These are phyloP conservation scores for Dichotomocladium elegans DNA, from an alignment of 371 early-diverging fungal genomes.

Conservation along the genomic window DNA sequence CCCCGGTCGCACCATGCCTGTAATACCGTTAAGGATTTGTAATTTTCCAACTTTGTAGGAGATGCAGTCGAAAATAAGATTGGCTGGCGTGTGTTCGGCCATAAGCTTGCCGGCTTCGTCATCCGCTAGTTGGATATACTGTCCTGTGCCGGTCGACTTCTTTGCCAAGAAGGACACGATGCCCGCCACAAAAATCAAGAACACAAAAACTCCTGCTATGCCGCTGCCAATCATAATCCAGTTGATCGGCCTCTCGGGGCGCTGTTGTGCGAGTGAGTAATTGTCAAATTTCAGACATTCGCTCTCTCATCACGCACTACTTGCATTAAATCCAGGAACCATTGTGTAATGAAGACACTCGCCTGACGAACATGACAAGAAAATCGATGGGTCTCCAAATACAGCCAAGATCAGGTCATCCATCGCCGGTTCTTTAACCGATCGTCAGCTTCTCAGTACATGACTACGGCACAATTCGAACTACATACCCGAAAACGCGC, in stretches of 20 bases:
- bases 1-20: conserved; percentile 77
- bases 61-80: conserved; percentile 64
- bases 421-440: conserved; percentile 58
- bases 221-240: conserved; percentile 59
- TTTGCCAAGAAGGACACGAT: conserved; percentile 41
- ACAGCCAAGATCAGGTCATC: conserved; percentile 67
- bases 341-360: conserved; percentile 88
- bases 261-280: conserved; percentile 6
- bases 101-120: conserved; percentile 68
- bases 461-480: too few relatives aligned
- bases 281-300: background rate
- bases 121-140: conserved; percentile 45
- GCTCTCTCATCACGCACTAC: background rate
- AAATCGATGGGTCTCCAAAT: conserved; percentile 77
- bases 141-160: conserved; percentile 22
- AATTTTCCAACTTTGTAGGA: conserved; percentile 53
- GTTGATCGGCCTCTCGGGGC: conserved; percentile 55
- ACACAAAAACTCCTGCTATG: conserved; percentile 53
- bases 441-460: too few relatives aligned
- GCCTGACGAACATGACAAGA: conserved; percentile 66
- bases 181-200: conserved; percentile 44
- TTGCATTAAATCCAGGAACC: conserved; percentile 72
- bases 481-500: conserved; percentile 66
- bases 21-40: conserved; percentile 58
- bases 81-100: conserved; percentile 68